Evolutionary conservation across 352 stramenopile species (phyloP).

Genomic region (Globisporangium solare): DNA sequence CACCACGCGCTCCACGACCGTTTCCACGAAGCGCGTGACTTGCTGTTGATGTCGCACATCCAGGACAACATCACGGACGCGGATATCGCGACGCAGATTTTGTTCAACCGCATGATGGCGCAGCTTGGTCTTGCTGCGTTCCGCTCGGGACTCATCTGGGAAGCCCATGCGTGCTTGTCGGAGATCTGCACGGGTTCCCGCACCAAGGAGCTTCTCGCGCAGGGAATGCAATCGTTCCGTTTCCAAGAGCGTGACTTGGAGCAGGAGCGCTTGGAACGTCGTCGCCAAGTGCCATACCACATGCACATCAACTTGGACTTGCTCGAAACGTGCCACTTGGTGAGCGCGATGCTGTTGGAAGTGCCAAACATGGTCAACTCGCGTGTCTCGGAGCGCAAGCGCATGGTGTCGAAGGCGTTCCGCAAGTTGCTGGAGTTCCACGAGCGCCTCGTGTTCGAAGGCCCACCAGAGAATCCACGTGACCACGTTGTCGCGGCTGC

Average conservation of each 20-base stretch:
- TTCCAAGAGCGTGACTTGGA: conserved; percentile 94
- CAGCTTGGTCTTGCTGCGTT: conserved; percentile 96
- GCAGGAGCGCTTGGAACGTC: conserved; percentile 96
- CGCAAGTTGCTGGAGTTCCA: conserved; percentile 90
- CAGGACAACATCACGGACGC: conserved; percentile 93
- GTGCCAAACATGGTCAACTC: conserved; percentile 96
- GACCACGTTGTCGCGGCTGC: conserved; percentile 96
- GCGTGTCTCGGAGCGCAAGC: conserved; percentile 72
- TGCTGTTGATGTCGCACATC: conserved; percentile 98
- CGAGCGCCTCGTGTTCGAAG: conserved; percentile 94
- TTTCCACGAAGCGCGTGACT: conserved; percentile 97
- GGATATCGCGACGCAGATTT: conserved; percentile 95
- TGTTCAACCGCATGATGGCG: conserved; percentile 96
- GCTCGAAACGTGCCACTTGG: conserved; percentile 97
- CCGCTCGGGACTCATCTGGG: conserved; percentile 92
- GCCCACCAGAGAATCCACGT: conserved; percentile 96
- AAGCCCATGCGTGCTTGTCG: conserved; percentile 96
- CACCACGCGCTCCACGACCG: conserved; percentile 97
- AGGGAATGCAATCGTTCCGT: conserved; percentile 91
- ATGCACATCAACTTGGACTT: conserved; percentile 99
- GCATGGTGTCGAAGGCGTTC: conserved; percentile 94
- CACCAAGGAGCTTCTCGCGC: conserved; percentile 96
- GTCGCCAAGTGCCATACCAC: conserved; percentile 97
- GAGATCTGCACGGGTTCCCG: conserved; percentile 94
- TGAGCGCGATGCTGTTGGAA: conserved; percentile 98